phyloP scores from a whole-genome alignment of 192 early-diverging fungal genomes.

The Rhizophagus clarus region DNA sequence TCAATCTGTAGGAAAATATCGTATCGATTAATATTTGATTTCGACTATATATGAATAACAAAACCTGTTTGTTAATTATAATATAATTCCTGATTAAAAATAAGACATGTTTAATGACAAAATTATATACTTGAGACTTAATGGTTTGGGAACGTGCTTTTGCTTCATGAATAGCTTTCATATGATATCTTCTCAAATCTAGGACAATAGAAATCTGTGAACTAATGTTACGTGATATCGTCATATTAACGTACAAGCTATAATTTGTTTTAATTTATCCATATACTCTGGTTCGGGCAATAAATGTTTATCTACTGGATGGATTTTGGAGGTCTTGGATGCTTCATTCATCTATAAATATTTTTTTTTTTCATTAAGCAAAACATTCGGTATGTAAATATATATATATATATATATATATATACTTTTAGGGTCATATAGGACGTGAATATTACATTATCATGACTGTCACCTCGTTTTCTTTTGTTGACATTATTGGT shows the following conservation, averaged over 20 bases:
- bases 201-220: neutral
- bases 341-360: neutral
- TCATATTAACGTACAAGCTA: neutral
- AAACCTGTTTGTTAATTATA: neutral
- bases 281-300: neutral
- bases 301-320: neutral
- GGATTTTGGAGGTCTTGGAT: neutral
- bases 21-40: constrained; percentile 16
- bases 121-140: neutral
- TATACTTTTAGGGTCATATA: neutral
- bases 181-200: constrained; percentile 27
- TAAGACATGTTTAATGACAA: neutral
- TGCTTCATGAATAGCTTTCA: constrained; percentile 10
- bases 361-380: neutral
- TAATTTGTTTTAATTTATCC: constrained; percentile 1
- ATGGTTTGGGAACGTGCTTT: neutral
- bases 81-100: neutral
- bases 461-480: neutral
- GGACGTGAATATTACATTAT: neutral
- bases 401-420: too few relatives aligned
- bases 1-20: neutral
- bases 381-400: too few relatives aligned
- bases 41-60: neutral
- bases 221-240: too few relatives aligned
- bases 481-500: neutral